These are phyloP conservation scores for Solanum pennellii DNA, from an alignment of 257 asterid genomes.

Conservation along the genomic window DNA sequence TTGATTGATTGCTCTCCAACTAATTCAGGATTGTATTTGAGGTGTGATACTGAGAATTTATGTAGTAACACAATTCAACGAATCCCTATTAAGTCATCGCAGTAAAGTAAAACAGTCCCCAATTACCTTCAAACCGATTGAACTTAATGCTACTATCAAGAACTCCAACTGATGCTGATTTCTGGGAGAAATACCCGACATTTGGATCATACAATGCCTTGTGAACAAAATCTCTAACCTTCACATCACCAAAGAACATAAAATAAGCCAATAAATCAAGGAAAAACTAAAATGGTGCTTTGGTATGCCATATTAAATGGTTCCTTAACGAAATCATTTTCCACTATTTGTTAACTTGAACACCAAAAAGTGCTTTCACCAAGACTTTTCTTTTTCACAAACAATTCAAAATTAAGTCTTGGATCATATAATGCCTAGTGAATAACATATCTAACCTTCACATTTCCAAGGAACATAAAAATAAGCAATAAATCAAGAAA, in stretches of 20 bases:
- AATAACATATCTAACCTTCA: conserved; percentile 79
- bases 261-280: neutral
- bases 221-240: conserved; percentile 88
- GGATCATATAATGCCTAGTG: conserved; percentile 75
- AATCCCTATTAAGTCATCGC: neutral
- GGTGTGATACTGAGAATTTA: neutral
- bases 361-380: neutral
- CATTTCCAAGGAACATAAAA: neutral
- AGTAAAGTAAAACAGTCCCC: neutral
- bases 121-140: conserved; percentile 64
- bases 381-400: neutral
- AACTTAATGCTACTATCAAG: conserved; percentile 80
- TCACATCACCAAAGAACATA: neutral
- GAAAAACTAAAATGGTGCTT: neutral
- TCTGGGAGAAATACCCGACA: conserved; percentile 77
- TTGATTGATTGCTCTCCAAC: neutral
- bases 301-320: neutral
- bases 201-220: conserved; percentile 72
- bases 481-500: neutral
- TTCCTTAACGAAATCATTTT: neutral
- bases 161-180: conserved; percentile 84
- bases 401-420: neutral
- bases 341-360: neutral
- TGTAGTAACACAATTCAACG: neutral
- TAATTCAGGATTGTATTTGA: neutral